These are phyloP conservation scores for Chondrus crispus DNA, from an alignment of 23 red algal genomes.

Conservation along the genomic window DNA sequence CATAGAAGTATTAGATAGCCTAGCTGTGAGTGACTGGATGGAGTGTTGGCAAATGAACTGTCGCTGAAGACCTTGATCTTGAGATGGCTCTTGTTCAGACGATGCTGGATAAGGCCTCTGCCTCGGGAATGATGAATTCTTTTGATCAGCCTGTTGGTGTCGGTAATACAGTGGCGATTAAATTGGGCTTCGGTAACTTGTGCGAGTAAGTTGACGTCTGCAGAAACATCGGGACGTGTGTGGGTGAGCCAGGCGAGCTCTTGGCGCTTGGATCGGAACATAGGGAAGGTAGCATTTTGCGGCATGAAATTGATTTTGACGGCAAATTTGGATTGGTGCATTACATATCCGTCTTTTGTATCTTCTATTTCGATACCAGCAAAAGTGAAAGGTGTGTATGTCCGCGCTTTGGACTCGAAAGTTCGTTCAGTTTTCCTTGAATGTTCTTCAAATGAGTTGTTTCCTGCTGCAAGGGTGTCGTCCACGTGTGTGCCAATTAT, in stretches of 20 bases:
- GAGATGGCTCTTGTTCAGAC: not conserved
- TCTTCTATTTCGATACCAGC: slow-evolving; percentile 5
- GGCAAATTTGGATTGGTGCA: not conserved
- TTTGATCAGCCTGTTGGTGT: not conserved
- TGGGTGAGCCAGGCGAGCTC: not conserved
- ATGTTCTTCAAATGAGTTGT: not conserved
- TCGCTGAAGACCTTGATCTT: not conserved
- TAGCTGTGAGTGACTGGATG: not conserved
- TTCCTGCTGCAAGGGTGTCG: slow-evolving; percentile 28
- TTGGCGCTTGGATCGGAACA: not conserved
- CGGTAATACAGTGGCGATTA: not conserved
- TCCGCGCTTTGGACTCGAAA: slow-evolving; percentile 13
- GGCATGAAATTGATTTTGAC: not conserved
- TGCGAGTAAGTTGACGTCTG: not conserved
- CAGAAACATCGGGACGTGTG: not conserved
- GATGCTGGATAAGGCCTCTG: not conserved
- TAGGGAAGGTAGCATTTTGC: not conserved
- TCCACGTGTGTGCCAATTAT: slow-evolving; percentile 27
- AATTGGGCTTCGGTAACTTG: slow-evolving; percentile 6
- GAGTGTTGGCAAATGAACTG: not conserved
- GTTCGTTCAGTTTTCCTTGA: not conserved
- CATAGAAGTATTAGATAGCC: not conserved
- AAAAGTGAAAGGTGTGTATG: not conserved
- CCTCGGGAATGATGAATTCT: not conserved
- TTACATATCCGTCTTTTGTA: not conserved